A percentile compares a stretch with the other conserved stretches of the same genome.
Evolutionary conservation across 2,329 filamentous ascomycete genomes (phyloP).

Genomic region (Apiospora malaysiana): DNA sequence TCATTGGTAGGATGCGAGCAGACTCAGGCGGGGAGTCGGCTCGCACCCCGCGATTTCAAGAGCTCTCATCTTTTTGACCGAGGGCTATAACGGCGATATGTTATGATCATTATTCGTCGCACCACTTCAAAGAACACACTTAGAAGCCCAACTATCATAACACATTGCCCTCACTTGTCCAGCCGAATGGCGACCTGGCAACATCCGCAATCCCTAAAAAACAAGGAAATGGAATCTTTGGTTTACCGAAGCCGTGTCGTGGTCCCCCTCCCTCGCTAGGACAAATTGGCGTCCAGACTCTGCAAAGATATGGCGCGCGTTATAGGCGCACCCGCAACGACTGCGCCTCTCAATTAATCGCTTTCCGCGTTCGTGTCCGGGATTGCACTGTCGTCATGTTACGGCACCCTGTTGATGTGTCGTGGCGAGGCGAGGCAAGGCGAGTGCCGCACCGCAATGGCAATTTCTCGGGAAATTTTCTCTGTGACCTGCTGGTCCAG

Average conservation of each 20-base stretch:
- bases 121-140: background rate
- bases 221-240: background rate
- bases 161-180: background rate
- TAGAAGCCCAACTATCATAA: background rate
- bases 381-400: background rate
- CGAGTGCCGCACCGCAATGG: background rate
- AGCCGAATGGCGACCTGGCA: background rate
- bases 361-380: background rate
- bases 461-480: background rate
- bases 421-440: background rate
- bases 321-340: background rate
- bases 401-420: background rate
- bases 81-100: background rate
- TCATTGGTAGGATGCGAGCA: background rate
- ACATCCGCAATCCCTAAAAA: constrained; percentile 3
- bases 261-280: background rate
- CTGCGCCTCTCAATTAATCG: background rate
- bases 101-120: constrained; percentile 3
- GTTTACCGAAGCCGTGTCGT: background rate
- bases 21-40: background rate
- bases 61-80: background rate
- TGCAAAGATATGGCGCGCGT: background rate
- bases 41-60: background rate
- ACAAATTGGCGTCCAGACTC: background rate
- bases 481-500: too few relatives aligned